phyloP scores from a whole-genome alignment of 108 stramenopile species.

The Conticribra weissflogii region DNA sequence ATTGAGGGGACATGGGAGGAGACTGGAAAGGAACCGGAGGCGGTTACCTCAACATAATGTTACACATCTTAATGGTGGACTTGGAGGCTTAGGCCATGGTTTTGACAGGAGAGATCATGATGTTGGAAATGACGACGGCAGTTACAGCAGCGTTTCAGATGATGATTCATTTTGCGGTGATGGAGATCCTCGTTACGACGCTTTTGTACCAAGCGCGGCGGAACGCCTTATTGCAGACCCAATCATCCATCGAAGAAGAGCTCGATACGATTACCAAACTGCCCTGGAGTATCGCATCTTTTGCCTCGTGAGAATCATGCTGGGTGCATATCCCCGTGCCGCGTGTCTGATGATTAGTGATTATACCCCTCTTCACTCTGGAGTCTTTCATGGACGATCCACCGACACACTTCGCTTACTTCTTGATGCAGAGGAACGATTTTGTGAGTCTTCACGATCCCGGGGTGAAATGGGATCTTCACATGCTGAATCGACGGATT shows the following conservation, averaged over 20 bases:
- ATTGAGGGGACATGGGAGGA: slow-evolving; percentile 27
- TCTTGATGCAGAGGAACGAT: slow-evolving; percentile 54
- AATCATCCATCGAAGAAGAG: slow-evolving; percentile 18
- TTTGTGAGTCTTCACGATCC: not conserved
- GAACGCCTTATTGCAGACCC: slow-evolving; percentile 29
- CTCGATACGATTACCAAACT: slow-evolving; percentile 42
- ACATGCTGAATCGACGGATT: slow-evolving; percentile 7
- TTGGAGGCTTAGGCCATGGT: not conserved
- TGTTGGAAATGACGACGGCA: slow-evolving; percentile 17
- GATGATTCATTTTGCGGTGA: slow-evolving; percentile 10
- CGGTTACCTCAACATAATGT: not conserved
- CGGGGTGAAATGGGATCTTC: slow-evolving; percentile 16
- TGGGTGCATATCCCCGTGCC: slow-evolving; percentile 65
- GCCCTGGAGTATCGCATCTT: slow-evolving; percentile 66
- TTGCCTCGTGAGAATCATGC: slow-evolving; percentile 70
- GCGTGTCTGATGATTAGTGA: slow-evolving; percentile 78
- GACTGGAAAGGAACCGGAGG: slow-evolving; percentile 7
- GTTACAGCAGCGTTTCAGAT: slow-evolving; percentile 35
- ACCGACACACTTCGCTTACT: slow-evolving; percentile 68
- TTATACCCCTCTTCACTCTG: slow-evolving; percentile 80
- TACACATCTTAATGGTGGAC: not conserved
- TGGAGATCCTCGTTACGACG: slow-evolving; percentile 29
- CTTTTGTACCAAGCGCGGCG: slow-evolving; percentile 39
- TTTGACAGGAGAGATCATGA: slow-evolving; percentile 2
- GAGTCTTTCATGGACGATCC: slow-evolving; percentile 79